phyloP scores from a whole-genome alignment of 1,284 basidiomycete species.

The Trametes versicolor region DNA sequence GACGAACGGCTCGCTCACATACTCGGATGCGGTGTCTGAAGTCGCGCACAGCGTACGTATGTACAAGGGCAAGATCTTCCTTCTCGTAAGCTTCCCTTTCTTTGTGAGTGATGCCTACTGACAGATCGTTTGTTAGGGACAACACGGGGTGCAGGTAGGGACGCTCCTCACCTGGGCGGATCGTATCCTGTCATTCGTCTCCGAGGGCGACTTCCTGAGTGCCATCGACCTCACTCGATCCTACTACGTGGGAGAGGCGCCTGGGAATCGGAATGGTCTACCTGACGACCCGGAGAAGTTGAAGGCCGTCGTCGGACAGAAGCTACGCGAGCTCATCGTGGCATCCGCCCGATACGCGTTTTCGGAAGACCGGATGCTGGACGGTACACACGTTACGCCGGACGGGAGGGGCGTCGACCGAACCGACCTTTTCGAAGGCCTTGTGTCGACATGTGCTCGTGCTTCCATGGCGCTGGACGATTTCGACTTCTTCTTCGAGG shows the following conservation, averaged over 20 bases:
- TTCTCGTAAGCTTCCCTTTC: slow-evolving; percentile 70
- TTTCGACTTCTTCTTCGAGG: slow-evolving; percentile 90
- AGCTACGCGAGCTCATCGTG: slow-evolving; percentile 84
- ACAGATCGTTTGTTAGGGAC: slow-evolving; percentile 55
- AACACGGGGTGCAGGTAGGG: slow-evolving; percentile 81
- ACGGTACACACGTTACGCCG: slow-evolving; percentile 83
- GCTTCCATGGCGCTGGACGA: slow-evolving; percentile 87
- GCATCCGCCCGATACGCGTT: slow-evolving; percentile 93
- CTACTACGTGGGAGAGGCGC: slow-evolving; percentile 86
- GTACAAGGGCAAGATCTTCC: slow-evolving; percentile 92
- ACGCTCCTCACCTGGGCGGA: slow-evolving; percentile 97
- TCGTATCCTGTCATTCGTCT: slow-evolving; percentile 85
- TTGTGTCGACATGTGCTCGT: slow-evolving; percentile 84
- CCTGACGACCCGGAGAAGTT: slow-evolving; percentile 73
- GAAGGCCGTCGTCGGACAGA: slow-evolving; percentile 75
- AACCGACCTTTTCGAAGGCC: slow-evolving; percentile 88
- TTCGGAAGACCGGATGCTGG: slow-evolving; percentile 93
- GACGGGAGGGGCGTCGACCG: slow-evolving; percentile 94
- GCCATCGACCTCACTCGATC: slow-evolving; percentile 89
- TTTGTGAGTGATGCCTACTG: not conserved
- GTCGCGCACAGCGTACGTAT: slow-evolving; percentile 80
- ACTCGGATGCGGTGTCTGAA: slow-evolving; percentile 60
- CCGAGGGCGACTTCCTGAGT: slow-evolving; percentile 88
- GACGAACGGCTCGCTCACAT: slow-evolving; percentile 56
- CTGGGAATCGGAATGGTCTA: slow-evolving; percentile 91